Conservation (phyloP, 805 yeast genomes). For the Cyberlindnera petersonii region DNA sequence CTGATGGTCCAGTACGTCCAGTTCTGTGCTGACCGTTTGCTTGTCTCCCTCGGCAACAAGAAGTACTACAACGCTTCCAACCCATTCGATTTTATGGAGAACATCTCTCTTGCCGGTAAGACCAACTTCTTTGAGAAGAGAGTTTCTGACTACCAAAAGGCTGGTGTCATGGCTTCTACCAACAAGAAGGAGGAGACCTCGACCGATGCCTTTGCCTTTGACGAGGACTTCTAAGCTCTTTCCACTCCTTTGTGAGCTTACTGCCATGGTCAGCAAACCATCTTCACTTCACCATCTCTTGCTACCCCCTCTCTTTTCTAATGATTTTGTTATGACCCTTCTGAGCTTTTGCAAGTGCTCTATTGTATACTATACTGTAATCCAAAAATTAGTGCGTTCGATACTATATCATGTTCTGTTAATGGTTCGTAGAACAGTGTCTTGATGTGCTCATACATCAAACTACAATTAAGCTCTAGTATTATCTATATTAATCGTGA, state of each 20-base stretch:
- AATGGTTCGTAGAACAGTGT: too few relatives aligned
- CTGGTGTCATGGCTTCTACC: constrained; percentile 92
- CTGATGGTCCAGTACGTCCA: constrained; percentile 98
- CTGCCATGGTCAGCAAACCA: constrained; percentile 2
- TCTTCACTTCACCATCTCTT: not conserved
- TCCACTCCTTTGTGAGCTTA: not conserved
- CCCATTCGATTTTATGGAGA: constrained; percentile 99
- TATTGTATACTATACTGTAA: constrained; percentile 12
- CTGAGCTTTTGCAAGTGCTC: constrained; percentile 7
- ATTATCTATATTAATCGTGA: too few relatives aligned
- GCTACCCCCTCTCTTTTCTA: constrained; percentile 1
- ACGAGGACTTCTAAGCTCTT: constrained; percentile 78
- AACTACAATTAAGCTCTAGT: too few relatives aligned
- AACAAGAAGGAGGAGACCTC: constrained; percentile 42
- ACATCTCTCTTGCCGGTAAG: constrained; percentile 96
- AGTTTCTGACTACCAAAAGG: constrained; percentile 97
- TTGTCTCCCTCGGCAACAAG: constrained; percentile 86
- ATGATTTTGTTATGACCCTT: constrained; percentile 16
- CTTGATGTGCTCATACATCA: too few relatives aligned
- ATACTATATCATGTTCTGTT: too few relatives aligned
- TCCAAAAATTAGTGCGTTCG: too few relatives aligned
- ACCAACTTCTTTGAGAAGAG: constrained; percentile 99
- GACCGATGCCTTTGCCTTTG: constrained; percentile 69
- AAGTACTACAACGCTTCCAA: constrained; percentile 83
- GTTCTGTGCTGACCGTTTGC: constrained; percentile 93